A percentile compares a stretch with the other conserved stretches of the same genome.
Evolutionary conservation across 2,329 filamentous ascomycete genomes (phyloP).

Genomic region (Hymenoscyphus scutula): DNA sequence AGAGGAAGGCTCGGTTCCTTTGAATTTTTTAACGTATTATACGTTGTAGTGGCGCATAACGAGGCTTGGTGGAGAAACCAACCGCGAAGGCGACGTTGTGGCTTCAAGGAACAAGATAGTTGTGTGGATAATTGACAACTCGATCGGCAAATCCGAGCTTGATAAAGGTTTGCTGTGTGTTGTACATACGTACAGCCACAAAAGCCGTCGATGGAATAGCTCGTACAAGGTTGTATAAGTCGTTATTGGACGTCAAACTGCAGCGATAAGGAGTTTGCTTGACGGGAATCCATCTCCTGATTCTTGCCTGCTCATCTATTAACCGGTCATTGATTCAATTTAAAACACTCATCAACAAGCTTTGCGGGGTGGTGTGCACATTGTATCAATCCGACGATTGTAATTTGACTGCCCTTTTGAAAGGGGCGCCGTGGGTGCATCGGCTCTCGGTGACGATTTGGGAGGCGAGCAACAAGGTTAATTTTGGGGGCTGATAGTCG

Average conservation of each 20-base stretch:
- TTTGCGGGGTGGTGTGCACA: background rate
- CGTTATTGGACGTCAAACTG: background rate
- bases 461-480: background rate
- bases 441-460: background rate
- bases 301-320: background rate
- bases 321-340: background rate
- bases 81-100: background rate
- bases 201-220: background rate
- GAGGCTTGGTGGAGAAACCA: no score
- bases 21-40: no score
- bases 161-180: background rate
- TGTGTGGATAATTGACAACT: no score
- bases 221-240: background rate
- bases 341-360: background rate
- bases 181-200: background rate
- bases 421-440: background rate
- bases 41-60: no score
- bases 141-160: background rate
- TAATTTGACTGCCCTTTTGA: background rate
- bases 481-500: background rate
- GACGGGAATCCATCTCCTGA: background rate
- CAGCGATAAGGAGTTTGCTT: background rate
- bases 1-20: background rate
- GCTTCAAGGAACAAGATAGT: background rate
- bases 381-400: background rate